Evolutionary conservation across 768 basidiomycete genomes (phyloP).

Genomic region (Lentinula aciculospora): DNA sequence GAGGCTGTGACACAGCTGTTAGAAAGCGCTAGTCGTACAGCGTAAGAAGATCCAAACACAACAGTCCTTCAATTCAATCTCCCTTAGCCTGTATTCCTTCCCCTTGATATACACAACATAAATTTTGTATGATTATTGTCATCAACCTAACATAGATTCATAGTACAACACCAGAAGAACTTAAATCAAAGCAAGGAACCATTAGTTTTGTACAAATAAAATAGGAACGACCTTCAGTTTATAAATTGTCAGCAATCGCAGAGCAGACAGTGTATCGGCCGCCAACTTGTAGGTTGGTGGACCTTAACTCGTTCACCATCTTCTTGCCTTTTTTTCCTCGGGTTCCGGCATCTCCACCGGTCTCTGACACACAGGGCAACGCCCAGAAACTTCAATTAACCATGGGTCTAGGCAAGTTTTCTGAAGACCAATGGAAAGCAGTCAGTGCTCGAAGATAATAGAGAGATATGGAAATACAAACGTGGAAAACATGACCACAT

Average conservation of each 20-base stretch:
- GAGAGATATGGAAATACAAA: slow-evolving; percentile 30
- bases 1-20: too few species aligned
- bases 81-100: too few species aligned
- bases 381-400: slow-evolving; percentile 78
- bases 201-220: too few species aligned
- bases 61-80: too few species aligned
- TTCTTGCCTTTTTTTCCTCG: slow-evolving; percentile 23
- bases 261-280: too few species aligned
- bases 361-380: slow-evolving; percentile 84
- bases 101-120: too few species aligned
- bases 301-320: not conserved
- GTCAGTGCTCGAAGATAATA: slow-evolving; percentile 4
- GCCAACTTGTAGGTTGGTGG: too few species aligned
- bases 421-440: slow-evolving; percentile 28
- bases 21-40: too few species aligned
- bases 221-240: too few species aligned
- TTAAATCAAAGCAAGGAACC: too few species aligned
- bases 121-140: not conserved
- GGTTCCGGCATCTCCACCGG: slow-evolving; percentile 50
- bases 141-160: not conserved
- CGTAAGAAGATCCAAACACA: too few species aligned
- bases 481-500: slow-evolving; percentile 91
- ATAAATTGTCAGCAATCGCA: too few species aligned
- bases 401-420: slow-evolving; percentile 90
- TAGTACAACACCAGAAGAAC: not conserved